Evolutionary conservation across 2,329 filamentous ascomycete species (phyloP).

Genomic region (Ceratocystis colombiana): DNA sequence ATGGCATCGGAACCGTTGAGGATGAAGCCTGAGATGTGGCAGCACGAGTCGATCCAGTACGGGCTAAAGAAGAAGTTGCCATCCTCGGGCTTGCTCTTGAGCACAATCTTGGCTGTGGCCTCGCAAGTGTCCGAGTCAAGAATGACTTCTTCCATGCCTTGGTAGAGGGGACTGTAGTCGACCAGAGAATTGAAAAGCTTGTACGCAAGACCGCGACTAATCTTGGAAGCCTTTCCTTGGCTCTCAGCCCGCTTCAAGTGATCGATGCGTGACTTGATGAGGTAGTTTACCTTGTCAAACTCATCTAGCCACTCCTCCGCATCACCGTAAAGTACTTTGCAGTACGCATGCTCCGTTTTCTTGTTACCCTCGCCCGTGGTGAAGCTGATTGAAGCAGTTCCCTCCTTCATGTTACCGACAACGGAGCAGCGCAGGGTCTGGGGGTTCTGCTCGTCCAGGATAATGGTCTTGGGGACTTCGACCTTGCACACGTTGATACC

Average conservation of each 20-base stretch:
- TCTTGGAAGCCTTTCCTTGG: slow-evolving; percentile 58
- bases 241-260: slow-evolving; percentile 50
- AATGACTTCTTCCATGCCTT: slow-evolving; percentile 50
- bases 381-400: slow-evolving; percentile 47
- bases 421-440: slow-evolving; percentile 54
- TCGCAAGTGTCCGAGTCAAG: slow-evolving; percentile 44
- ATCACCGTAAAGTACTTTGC: slow-evolving; percentile 52
- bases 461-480: slow-evolving; percentile 60
- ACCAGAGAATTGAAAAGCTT: slow-evolving; percentile 53
- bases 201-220: slow-evolving; percentile 67
- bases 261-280: slow-evolving; percentile 55
- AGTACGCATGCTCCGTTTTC: slow-evolving; percentile 51
- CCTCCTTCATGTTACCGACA: slow-evolving; percentile 47
- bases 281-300: slow-evolving; percentile 57
- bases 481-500: slow-evolving; percentile 56
- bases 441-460: slow-evolving; percentile 41
- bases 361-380: slow-evolving; percentile 50
- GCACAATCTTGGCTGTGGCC: slow-evolving; percentile 43
- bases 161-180: slow-evolving; percentile 45
- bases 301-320: slow-evolving; percentile 51
- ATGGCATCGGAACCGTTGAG: slow-evolving; percentile 49
- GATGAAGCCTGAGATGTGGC: slow-evolving; percentile 52
- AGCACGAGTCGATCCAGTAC: slow-evolving; percentile 50
- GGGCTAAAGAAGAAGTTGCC: slow-evolving; percentile 48
- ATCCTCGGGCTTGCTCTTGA: slow-evolving; percentile 40